A percentile compares a stretch with the other conserved stretches of the same genome.
Evolutionary conservation across 495 filamentous ascomycete genomes (phyloP).

Genomic region (Hypomontagnella monticulosa): DNA sequence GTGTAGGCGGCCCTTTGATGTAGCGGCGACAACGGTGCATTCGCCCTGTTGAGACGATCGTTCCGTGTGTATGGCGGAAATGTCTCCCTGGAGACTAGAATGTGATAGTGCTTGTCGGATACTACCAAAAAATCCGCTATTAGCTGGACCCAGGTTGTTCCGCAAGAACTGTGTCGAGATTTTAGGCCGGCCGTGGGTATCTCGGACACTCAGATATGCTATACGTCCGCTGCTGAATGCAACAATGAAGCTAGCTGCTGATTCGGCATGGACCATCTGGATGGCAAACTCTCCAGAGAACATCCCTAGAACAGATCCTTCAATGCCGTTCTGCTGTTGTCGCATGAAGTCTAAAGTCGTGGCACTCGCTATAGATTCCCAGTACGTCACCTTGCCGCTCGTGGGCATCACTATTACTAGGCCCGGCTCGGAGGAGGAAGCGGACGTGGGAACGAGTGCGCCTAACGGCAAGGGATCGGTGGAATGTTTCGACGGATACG

Average conservation of each 20-base stretch:
- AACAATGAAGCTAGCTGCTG: slow-evolving; percentile 83
- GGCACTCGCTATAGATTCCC: slow-evolving; percentile 90
- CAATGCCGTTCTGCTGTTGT: slow-evolving; percentile 79
- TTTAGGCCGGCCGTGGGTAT: slow-evolving; percentile 83
- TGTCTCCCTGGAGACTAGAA: slow-evolving; percentile 72
- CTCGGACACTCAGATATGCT: slow-evolving; percentile 83
- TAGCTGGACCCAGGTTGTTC: slow-evolving; percentile 59
- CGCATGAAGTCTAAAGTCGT: slow-evolving; percentile 77
- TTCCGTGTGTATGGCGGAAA: slow-evolving; percentile 78
- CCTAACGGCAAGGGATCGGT: slow-evolving; percentile 80
- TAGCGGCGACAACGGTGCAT: slow-evolving; percentile 81
- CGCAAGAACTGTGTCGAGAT: slow-evolving; percentile 80
- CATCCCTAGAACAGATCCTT: slow-evolving; percentile 75
- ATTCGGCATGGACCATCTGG: slow-evolving; percentile 80
- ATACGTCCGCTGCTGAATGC: slow-evolving; percentile 84
- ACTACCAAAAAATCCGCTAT: slow-evolving; percentile 76
- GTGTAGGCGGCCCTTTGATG: slow-evolving; percentile 76
- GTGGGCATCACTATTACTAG: slow-evolving; percentile 83
- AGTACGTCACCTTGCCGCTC: slow-evolving; percentile 87
- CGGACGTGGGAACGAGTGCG: slow-evolving; percentile 76
- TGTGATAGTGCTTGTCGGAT: slow-evolving; percentile 75
- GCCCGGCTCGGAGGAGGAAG: slow-evolving; percentile 78
- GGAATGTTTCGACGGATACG: slow-evolving; percentile 70
- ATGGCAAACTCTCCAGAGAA: slow-evolving; percentile 79
- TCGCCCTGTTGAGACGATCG: slow-evolving; percentile 78